Evolutionary conservation across 257 asterid genomes (phyloP).

Genomic region (Solanum etuberosum): DNA sequence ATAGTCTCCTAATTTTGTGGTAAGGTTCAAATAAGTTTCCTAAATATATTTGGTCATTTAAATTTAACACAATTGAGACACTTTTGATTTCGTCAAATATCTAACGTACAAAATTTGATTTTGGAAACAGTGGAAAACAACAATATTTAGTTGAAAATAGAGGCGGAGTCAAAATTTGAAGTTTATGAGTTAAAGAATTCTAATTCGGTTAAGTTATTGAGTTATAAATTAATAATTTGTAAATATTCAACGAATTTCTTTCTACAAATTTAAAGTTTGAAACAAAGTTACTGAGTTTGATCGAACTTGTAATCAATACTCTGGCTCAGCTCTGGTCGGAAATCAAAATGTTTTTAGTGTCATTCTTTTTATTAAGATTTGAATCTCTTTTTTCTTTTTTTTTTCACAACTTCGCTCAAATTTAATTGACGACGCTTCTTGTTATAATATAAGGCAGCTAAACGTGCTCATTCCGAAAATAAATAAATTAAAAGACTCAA

Average conservation of each 20-base stretch:
- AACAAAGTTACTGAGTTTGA: neutral
- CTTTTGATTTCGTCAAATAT: neutral
- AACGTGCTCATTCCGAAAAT: neutral
- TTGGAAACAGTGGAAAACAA: neutral
- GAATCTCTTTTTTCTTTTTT: neutral
- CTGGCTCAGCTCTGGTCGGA: too few species aligned
- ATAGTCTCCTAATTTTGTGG: neutral
- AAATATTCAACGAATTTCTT: neutral
- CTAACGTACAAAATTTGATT: neutral
- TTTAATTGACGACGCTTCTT: neutral
- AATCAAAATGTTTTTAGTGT: neutral
- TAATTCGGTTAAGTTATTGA: neutral
- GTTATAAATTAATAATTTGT: neutral
- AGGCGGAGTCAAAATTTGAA: neutral
- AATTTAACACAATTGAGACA: neutral
- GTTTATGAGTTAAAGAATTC: neutral
- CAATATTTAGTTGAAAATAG: too few species aligned
- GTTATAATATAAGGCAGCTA: neutral
- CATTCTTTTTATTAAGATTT: too few species aligned
- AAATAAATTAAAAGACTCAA: neutral
- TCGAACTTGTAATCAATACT: neutral
- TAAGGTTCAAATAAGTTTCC: neutral
- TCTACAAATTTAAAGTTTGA: fast-evolving
- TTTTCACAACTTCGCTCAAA: neutral
- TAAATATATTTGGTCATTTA: neutral